phyloP scores from a whole-genome alignment of 2,329 filamentous ascomycete genomes.

The Cladosporium sp. region DNA sequence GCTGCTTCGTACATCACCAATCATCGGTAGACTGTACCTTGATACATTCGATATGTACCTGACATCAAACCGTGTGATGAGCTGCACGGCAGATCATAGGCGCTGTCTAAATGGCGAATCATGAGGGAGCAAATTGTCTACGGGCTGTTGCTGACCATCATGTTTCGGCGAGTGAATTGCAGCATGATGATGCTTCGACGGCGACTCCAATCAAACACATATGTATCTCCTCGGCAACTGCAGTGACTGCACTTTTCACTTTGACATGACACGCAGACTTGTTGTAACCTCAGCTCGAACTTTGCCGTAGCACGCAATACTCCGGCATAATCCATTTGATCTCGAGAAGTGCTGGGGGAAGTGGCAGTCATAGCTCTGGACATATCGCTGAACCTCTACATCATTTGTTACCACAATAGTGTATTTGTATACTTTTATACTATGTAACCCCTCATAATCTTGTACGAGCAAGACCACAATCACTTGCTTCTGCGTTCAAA shows the following conservation, averaged over 20 bases:
- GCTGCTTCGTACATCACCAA: slow-evolving; percentile 2
- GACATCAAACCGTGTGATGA: not conserved
- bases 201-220: not conserved
- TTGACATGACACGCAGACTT: not conserved
- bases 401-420: not conserved
- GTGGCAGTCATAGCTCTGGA: not conserved
- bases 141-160: not conserved
- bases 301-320: not conserved
- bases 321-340: not conserved
- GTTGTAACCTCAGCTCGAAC: not conserved
- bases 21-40: not conserved
- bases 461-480: not conserved
- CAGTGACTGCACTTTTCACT: not conserved
- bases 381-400: not conserved
- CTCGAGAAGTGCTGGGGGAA: not conserved
- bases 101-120: not conserved
- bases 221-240: not conserved
- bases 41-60: not conserved
- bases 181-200: not conserved
- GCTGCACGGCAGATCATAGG: not conserved
- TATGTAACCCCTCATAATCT: not conserved
- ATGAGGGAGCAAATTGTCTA: not conserved
- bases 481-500: not conserved
- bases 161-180: too few relatives aligned
- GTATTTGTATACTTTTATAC: not conserved